Percentiles rank a stretch among this genome's conserved stretches.
phyloP scores from a whole-genome alignment of 1,139 yeast genomes.

The Blastobotrys illinoisensis region DNA sequence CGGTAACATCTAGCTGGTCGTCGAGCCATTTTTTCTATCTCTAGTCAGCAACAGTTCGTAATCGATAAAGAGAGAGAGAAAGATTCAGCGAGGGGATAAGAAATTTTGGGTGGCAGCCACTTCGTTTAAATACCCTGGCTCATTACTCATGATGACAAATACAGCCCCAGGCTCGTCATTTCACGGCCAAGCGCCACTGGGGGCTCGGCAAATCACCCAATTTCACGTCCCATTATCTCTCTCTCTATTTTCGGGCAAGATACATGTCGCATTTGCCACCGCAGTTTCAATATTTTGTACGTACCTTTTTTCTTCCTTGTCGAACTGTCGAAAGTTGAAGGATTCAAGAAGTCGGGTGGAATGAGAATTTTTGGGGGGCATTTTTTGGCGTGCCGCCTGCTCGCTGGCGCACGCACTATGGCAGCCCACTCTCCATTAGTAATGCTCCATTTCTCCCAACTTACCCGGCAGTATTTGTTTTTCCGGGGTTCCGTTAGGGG shows the following conservation, averaged over 20 bases:
- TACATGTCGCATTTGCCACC: neutral
- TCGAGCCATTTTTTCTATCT: slow-evolving; percentile 82
- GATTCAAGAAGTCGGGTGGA: neutral
- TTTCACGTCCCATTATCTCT: neutral
- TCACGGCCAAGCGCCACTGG: neutral
- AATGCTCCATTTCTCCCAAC: neutral
- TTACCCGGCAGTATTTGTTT: neutral
- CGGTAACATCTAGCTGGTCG: slow-evolving; percentile 99
- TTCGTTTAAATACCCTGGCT: neutral
- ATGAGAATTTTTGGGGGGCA: neutral
- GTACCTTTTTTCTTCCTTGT: neutral
- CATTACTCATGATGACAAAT: neutral
- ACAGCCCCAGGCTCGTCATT: neutral
- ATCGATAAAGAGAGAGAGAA: neutral
- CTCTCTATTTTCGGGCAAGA: neutral
- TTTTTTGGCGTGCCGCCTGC: neutral
- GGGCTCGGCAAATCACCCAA: neutral
- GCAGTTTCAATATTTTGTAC: neutral
- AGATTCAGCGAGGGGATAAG: neutral
- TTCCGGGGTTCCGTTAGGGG: neutral
- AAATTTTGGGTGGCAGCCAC: neutral
- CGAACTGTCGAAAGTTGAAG: neutral
- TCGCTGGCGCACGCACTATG: neutral
- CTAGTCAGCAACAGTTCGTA: neutral
- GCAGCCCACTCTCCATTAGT: neutral